Conservation (phyloP, 192 early-diverging fungal genomes). For the Podila clonocystis region DNA sequence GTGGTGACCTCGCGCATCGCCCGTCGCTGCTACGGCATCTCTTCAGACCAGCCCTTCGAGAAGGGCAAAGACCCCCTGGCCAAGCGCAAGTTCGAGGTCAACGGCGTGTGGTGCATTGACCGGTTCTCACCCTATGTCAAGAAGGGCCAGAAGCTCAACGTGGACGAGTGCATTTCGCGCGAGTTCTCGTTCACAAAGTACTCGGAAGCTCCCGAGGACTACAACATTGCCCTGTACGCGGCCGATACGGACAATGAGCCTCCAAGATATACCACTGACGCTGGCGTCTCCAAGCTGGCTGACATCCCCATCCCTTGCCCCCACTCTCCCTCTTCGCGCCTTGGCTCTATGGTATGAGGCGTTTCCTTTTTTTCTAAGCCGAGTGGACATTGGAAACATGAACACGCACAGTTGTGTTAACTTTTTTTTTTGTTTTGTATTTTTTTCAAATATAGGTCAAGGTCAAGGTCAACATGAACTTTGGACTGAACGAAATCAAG, state of each 20-base stretch:
- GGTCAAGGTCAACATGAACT: slow-evolving; percentile 57
- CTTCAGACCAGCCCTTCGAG: slow-evolving; percentile 48
- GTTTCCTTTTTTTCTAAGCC: not conserved
- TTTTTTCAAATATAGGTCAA: slow-evolving; percentile 29
- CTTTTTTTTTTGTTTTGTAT: not conserved
- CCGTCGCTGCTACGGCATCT: slow-evolving; percentile 50
- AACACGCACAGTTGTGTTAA: too few relatives aligned
- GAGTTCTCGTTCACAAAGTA: slow-evolving; percentile 48
- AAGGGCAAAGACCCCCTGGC: slow-evolving; percentile 43
- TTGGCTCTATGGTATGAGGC: slow-evolving; percentile 17
- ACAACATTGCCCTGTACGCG: slow-evolving; percentile 38
- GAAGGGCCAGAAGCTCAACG: slow-evolving; percentile 44
- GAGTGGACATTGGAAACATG: not conserved
- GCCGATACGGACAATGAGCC: slow-evolving; percentile 30
- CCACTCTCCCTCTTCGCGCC: slow-evolving; percentile 17
- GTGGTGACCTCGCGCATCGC: slow-evolving; percentile 37
- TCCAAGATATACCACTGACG: slow-evolving; percentile 44
- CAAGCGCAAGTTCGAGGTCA: slow-evolving; percentile 30
- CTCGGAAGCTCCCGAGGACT: slow-evolving; percentile 38
- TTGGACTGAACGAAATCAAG: slow-evolving; percentile 59
- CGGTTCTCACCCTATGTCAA: slow-evolving; percentile 42
- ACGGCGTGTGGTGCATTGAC: slow-evolving; percentile 46
- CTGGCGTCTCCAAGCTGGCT: slow-evolving; percentile 40
- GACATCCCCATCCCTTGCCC: slow-evolving; percentile 46
- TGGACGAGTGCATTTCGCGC: slow-evolving; percentile 28